Evolutionary conservation across 2,329 filamentous ascomycete genomes (phyloP).

Genomic region (Pseudogymnoascus sp.): DNA sequence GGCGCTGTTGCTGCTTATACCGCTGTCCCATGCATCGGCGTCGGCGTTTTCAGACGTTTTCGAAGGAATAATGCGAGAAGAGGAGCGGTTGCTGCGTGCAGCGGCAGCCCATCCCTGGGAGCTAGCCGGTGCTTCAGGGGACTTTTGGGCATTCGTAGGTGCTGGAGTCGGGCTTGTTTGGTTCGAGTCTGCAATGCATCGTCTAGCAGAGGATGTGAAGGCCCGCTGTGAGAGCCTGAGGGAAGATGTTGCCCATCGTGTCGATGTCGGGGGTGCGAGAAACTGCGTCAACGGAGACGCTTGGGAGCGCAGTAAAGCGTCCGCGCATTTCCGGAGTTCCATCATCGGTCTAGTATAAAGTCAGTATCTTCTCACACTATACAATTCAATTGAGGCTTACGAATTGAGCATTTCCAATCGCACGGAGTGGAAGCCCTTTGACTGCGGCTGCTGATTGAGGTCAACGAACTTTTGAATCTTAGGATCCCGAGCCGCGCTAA

Average conservation of each 20-base stretch:
- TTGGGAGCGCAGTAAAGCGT: constrained; percentile 26
- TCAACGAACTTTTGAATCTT: constrained; percentile 11
- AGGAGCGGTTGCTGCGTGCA: not conserved
- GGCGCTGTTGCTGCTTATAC: not conserved
- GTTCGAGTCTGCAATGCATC: not conserved
- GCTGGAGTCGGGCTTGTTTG: not conserved
- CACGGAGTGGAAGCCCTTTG: constrained; percentile 5
- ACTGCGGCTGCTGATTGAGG: not conserved
- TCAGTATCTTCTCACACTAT: not conserved
- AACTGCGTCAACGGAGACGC: constrained; percentile 22
- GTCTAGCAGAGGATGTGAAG: constrained; percentile 8
- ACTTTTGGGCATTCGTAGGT: not conserved
- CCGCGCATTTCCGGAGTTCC: constrained; percentile 29
- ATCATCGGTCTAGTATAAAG: constrained; percentile 18
- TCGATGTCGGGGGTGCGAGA: constrained; percentile 22
- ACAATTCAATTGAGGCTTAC: not conserved
- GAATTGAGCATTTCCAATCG: constrained; percentile 11
- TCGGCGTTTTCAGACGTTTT: not conserved
- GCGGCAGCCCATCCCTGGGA: not conserved
- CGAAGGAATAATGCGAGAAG: constrained; percentile 2
- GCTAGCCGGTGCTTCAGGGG: not conserved
- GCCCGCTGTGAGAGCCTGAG: not conserved
- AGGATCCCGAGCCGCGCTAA: constrained; percentile 1
- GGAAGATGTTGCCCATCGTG: constrained; percentile 15
- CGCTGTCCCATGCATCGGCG: not conserved